These are phyloP conservation scores for Lodderomyces margitis DNA, from an alignment of 1,139 yeast species.

Conservation along the genomic window DNA sequence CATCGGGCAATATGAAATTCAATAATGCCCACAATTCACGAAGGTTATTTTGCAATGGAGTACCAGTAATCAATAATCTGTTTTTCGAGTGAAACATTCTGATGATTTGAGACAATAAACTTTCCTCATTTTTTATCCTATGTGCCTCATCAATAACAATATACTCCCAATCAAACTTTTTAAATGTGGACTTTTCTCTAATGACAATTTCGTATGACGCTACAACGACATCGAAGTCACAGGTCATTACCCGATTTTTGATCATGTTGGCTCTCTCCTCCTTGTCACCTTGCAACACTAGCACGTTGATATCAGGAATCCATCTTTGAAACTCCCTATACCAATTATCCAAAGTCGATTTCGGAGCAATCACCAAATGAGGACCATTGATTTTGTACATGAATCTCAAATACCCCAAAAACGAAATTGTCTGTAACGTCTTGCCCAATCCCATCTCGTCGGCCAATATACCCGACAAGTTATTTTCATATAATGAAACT, in stretches of 20 bases:
- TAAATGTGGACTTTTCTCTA: conserved; percentile 63
- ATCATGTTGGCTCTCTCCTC: conserved; percentile 58
- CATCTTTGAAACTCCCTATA: conserved; percentile 70
- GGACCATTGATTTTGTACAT: conserved; percentile 65
- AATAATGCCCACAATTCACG: conserved; percentile 81
- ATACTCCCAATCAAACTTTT: conserved; percentile 70
- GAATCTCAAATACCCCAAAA: conserved; percentile 68
- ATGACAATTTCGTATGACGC: conserved; percentile 79
- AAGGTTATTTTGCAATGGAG: conserved; percentile 75
- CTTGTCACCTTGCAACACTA: conserved; percentile 73
- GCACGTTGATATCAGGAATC: conserved; percentile 73
- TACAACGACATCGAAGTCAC: conserved; percentile 71
- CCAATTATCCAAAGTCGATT: conserved; percentile 81
- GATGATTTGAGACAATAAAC: conserved; percentile 70
- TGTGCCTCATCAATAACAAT: conserved; percentile 81
- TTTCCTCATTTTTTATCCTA: conserved; percentile 76
- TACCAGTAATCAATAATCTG: conserved; percentile 73
- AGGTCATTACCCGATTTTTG: conserved; percentile 47
- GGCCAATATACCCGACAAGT: conserved; percentile 87
- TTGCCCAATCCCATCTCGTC: conserved; percentile 99
- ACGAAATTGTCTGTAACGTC: conserved; percentile 89
- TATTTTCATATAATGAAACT: conserved; percentile 76
- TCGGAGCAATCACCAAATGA: conserved; percentile 71
- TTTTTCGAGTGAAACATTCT: conserved; percentile 69
- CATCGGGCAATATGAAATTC: conserved; percentile 73